Evolutionary conservation across 2,329 filamentous ascomycete species (phyloP).

Genomic region (Tolypocladium inflatum): DNA sequence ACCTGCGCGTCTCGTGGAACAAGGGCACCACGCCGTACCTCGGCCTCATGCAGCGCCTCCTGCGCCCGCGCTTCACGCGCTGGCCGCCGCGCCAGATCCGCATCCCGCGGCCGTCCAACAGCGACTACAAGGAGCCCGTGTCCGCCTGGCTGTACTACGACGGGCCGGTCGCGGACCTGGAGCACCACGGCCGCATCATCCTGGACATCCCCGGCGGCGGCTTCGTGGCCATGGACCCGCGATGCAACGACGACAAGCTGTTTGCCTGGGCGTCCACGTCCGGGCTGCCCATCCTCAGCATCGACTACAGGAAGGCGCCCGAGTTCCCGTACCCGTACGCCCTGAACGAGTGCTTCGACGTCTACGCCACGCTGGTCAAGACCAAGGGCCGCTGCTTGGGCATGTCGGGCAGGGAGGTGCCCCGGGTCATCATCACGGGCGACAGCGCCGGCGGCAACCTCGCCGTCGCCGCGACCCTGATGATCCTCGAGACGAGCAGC

Average conservation of each 20-base stretch:
- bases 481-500: constrained; percentile 72
- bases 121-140: constrained; percentile 75
- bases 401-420: constrained; percentile 27
- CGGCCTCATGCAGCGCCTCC: constrained; percentile 56
- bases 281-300: constrained; percentile 76
- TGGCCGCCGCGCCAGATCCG: constrained; percentile 76
- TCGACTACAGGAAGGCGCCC: constrained; percentile 64
- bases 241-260: constrained; percentile 88
- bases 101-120: constrained; percentile 71
- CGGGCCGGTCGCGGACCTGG: constrained; percentile 69
- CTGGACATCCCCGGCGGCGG: constrained; percentile 90
- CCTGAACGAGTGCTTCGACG: constrained; percentile 41
- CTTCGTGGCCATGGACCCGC: constrained; percentile 94
- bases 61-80: constrained; percentile 69
- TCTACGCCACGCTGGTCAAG: constrained; percentile 26
- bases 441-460: constrained; percentile 41
- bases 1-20: constrained; percentile 89
- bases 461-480: constrained; percentile 64
- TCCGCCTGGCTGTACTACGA: constrained; percentile 91
- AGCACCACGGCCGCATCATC: constrained; percentile 67
- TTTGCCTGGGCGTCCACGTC: constrained; percentile 86
- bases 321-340: constrained; percentile 40
- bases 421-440: constrained; percentile 34
- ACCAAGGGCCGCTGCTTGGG: constrained; percentile 32
- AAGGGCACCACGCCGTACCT: constrained; percentile 87